A percentile compares a stretch with the other conserved stretches of the same genome.
phyloP scores from a whole-genome alignment of 208 protist genomes.

The Trypanosoma congolense region DNA sequence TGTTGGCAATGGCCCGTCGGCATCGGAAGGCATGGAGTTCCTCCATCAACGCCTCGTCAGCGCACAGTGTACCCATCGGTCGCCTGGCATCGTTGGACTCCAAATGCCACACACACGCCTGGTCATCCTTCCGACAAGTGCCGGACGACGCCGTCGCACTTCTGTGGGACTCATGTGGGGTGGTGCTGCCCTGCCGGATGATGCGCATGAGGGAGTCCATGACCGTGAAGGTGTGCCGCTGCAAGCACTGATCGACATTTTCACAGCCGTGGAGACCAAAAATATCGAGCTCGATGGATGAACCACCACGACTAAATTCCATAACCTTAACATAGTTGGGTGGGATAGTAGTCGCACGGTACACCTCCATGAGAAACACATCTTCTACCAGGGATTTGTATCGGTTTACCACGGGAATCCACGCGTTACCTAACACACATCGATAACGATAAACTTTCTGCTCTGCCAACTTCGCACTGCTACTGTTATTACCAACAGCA shows the following conservation, averaged over 20 bases:
- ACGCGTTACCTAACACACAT: conserved; percentile 8
- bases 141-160: background rate
- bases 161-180: background rate
- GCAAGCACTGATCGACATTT: conserved; percentile 3
- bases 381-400: conserved; percentile 17
- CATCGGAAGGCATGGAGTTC: conserved; percentile 18
- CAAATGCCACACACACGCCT: background rate
- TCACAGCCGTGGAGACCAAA: background rate
- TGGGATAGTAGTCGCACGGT: conserved; percentile 6
- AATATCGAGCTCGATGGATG: conserved; percentile 10
- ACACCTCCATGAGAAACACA: conserved; percentile 19
- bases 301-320: conserved; percentile 5
- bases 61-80: background rate
- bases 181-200: background rate
- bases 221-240: conserved; percentile 5
- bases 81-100: background rate
- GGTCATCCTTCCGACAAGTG: background rate
- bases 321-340: conserved; percentile 8
- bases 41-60: conserved; percentile 1
- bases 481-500: background rate
- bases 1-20: conserved; percentile 11
- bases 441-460: background rate
- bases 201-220: conserved; percentile 5
- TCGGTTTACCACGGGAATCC: conserved; percentile 1
- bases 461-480: background rate